Conservation (phyloP, 202 grass and related monocot species). For the Panicum hallii region DNA sequence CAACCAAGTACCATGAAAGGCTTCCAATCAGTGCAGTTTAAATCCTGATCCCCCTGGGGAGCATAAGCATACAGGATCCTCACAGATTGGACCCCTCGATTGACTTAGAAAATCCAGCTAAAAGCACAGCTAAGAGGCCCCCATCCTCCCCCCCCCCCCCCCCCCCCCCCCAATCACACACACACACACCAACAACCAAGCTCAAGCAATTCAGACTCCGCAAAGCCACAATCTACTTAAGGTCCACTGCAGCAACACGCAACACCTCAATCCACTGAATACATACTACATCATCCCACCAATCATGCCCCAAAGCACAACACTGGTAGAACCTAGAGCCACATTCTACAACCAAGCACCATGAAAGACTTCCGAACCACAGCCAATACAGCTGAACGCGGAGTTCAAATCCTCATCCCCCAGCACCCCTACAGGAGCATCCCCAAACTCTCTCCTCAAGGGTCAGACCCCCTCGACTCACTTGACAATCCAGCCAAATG, state of each 20-base stretch:
- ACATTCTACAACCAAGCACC: constrained; percentile 6
- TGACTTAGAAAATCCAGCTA: neutral
- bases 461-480: neutral
- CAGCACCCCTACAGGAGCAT: neutral
- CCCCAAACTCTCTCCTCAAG: neutral
- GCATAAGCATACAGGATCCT: neutral
- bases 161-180: neutral
- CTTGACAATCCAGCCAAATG: neutral
- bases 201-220: neutral
- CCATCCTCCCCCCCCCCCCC: neutral
- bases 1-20: neutral
- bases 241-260: neutral
- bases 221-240: constrained; percentile 22
- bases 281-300: neutral
- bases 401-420: neutral
- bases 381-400: neutral
- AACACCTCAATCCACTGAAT: constrained; percentile 26
- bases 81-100: neutral
- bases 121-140: neutral
- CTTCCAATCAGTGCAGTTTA: constrained; percentile 15
- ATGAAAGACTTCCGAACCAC: neutral
- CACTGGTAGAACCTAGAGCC: neutral
- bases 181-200: neutral
- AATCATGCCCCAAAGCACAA: neutral
- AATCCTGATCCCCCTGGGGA: neutral